Evolutionary conservation across 1,139 yeast species (phyloP), one percentile per base, ranked within the genome.

Genomic region (Sugiyamaella paludigena): DNA sequence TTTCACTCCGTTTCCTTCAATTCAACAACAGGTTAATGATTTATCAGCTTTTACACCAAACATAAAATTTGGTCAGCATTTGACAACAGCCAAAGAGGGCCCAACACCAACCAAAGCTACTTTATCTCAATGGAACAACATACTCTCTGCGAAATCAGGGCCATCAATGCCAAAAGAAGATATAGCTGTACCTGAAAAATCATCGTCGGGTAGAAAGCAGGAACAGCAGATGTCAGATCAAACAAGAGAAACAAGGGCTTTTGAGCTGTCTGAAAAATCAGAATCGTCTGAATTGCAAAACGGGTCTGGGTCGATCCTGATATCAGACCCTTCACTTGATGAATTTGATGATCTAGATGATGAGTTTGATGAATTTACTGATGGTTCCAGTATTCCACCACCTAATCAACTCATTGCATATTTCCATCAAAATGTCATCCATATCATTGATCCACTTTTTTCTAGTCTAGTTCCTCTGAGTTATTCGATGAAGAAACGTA

Each of bases 401-500:
- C 60, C 53, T 26, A 56, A 38, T 11, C 51, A 49, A 10, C 46
- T 62, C 1, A 52, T 62, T 19, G 38, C 27, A 6, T 45, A 45
- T 11, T 51, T 56, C 34, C 51, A 48, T 10, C 33, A 45, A 2
- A 40, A 51, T n/a, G 55, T 61, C 19, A 39, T 62, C 5, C 55
- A 53, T 7, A 26, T 52, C 0, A 51, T 56, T 9, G 54, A 58
- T 32, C 37, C 48, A 5, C 48, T 62, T 27, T 53, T 62, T n/a
- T 40, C 50, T 1, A 50, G 53, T 8, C 51, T 62, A 6, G 54
- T 55, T 7, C 61, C 64, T 2, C 51, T 62, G 11, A 42, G 57
- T 7, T 62, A 58, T 40, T 40, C 59, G 1, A 50, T 59, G 19
- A 52, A 58, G 27, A 57, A 58, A 29, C 51, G 64, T 8, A 62